Evolutionary conservation across 208 protist genomes (phyloP).

Genomic region (Acanthamoeba royreba): DNA sequence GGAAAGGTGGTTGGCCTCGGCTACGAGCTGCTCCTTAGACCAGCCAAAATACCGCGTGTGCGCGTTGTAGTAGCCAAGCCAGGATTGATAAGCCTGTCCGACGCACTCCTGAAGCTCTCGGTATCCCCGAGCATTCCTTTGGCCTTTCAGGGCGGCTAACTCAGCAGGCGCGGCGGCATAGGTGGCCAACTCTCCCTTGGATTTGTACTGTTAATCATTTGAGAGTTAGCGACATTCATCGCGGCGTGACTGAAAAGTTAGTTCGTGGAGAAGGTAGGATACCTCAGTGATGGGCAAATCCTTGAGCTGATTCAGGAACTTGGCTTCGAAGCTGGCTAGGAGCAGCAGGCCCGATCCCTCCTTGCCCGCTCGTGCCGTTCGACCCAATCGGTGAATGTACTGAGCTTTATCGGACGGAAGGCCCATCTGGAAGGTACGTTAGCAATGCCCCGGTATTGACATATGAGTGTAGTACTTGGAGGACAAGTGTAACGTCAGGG

Average conservation of each 20-base stretch:
- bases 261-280: not conserved
- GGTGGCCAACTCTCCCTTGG: not conserved
- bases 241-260: not conserved
- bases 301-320: not conserved
- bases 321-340: not conserved
- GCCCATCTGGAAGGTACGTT: not conserved
- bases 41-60: not conserved
- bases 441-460: too few relatives aligned
- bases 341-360: not conserved
- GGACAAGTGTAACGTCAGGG: constrained; percentile 97
- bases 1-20: not conserved
- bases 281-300: constrained; percentile 7
- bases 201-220: not conserved
- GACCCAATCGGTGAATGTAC: not conserved
- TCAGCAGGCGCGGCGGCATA: not conserved
- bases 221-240: not conserved
- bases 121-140: not conserved
- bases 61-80: not conserved
- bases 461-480: constrained; percentile 83
- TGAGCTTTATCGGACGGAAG: not conserved
- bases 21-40: not conserved
- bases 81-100: not conserved
- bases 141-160: not conserved
- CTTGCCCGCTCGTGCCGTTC: not conserved
- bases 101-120: not conserved